Evolutionary conservation across 2,329 filamentous ascomycete genomes (phyloP).

Genomic region (Colletotrichum lindemuthianum): DNA sequence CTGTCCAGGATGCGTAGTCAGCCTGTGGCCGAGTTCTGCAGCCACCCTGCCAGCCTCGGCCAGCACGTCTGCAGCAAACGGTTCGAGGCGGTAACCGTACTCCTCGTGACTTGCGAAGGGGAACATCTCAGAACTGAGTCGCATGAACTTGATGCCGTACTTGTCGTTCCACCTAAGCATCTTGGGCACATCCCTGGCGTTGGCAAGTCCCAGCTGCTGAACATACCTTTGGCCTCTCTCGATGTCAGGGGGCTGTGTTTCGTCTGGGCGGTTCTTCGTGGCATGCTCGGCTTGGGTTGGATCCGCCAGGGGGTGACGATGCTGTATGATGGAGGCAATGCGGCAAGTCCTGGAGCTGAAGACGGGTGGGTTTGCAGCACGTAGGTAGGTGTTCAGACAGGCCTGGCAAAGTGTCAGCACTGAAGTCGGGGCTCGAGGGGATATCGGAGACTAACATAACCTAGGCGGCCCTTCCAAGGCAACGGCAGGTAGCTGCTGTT

Average conservation of each 20-base stretch:
- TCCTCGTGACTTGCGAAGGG: slow-evolving; percentile 91
- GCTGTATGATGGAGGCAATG: slow-evolving; percentile 89
- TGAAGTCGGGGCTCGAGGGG: neutral
- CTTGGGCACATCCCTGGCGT: slow-evolving; percentile 84
- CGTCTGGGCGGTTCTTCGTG: slow-evolving; percentile 88
- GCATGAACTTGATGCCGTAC: slow-evolving; percentile 91
- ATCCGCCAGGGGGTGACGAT: slow-evolving; percentile 83
- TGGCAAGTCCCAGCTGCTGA: slow-evolving; percentile 80
- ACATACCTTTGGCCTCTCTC: slow-evolving; percentile 77
- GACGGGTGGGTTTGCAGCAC: slow-evolving; percentile 81
- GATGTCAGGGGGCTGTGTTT: slow-evolving; percentile 71
- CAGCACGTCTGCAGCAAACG: slow-evolving; percentile 83
- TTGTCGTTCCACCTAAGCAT: slow-evolving; percentile 93
- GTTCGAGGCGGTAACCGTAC: slow-evolving; percentile 85
- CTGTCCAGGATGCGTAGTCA: slow-evolving; percentile 92
- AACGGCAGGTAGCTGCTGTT: slow-evolving; percentile 86
- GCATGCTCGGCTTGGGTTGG: slow-evolving; percentile 80
- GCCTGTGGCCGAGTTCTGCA: slow-evolving; percentile 80
- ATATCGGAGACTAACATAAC: slow-evolving; percentile 74
- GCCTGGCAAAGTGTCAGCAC: slow-evolving; percentile 60
- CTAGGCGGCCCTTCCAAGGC: slow-evolving; percentile 89
- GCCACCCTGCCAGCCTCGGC: slow-evolving; percentile 81
- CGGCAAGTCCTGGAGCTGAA: slow-evolving; percentile 93
- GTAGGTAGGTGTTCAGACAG: slow-evolving; percentile 91
- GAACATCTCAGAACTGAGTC: slow-evolving; percentile 95